Evolutionary conservation across 345 rosid species (phyloP).

Genomic region (Cardamine resedifolia): DNA sequence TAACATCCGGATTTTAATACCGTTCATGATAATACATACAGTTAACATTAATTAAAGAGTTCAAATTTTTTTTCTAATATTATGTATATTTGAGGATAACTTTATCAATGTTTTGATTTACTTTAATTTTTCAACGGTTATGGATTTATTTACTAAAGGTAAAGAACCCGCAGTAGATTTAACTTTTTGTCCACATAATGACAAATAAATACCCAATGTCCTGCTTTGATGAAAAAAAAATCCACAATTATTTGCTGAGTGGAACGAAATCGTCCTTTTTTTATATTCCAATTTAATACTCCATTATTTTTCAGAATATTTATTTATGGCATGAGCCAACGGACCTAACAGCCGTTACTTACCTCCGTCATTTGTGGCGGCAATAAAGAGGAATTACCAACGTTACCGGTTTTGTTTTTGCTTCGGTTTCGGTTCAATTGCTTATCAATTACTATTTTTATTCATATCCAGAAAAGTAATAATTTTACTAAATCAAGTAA

Average conservation of each 20-base stretch:
- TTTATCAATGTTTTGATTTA: not conserved
- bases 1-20: not conserved
- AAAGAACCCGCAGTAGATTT: not conserved
- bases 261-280: not conserved
- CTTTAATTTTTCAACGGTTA: not conserved
- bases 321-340: constrained; percentile 21
- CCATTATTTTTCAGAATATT: not conserved
- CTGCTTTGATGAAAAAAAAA: not conserved
- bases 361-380: constrained; percentile 40
- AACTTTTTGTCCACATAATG: constrained; percentile 4
- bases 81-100: no score
- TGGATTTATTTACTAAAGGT: not conserved
- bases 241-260: constrained; percentile 8
- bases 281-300: not conserved
- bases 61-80: no score
- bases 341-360: constrained; percentile 43
- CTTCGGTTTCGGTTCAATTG: not conserved
- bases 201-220: constrained; percentile 6
- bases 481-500: not conserved
- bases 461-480: not conserved
- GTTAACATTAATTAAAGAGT: not conserved
- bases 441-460: not conserved
- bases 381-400: constrained; percentile 25
- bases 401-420: constrained; percentile 22
- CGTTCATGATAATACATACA: not conserved